phyloP scores from a whole-genome alignment of 73 alveolate species.

The Tetrahymena thermophila region DNA sequence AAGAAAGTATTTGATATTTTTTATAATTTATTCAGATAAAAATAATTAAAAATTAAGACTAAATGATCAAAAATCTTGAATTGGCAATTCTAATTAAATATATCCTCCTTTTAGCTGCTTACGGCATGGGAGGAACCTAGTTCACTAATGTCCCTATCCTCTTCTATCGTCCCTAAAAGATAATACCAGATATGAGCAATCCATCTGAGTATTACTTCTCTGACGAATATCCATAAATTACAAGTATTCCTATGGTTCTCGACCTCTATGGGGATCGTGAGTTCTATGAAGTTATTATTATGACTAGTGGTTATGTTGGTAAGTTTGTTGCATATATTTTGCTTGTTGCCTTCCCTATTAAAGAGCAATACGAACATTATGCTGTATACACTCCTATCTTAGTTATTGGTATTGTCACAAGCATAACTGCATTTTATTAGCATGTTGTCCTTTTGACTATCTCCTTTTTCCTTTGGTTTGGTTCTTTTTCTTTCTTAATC shows the following conservation, averaged over 20 bases:
- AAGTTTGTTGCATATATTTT: not conserved
- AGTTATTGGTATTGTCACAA: not conserved
- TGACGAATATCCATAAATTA: not conserved
- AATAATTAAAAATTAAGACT: not conserved
- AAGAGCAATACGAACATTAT: not conserved
- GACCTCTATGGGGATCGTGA: not conserved
- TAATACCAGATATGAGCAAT: not conserved
- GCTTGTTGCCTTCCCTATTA: not conserved
- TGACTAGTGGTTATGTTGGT: not conserved
- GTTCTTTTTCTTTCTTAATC: not conserved
- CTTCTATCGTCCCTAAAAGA: not conserved
- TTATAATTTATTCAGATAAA: not conserved
- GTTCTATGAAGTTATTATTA: not conserved
- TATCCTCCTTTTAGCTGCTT: not conserved
- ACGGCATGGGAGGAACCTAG: not conserved
- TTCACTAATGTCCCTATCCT: not conserved
- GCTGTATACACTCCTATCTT: not conserved
- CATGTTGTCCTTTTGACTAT: not conserved
- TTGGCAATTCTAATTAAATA: not conserved
- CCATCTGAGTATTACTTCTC: not conserved
- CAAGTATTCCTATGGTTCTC: not conserved
- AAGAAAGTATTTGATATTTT: not conserved
- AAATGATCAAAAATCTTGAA: not conserved
- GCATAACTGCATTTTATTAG: not conserved
- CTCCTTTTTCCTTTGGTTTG: not conserved